Conservation (phyloP, 805 yeast genomes). For the Zygosaccharomyces bailii region DNA sequence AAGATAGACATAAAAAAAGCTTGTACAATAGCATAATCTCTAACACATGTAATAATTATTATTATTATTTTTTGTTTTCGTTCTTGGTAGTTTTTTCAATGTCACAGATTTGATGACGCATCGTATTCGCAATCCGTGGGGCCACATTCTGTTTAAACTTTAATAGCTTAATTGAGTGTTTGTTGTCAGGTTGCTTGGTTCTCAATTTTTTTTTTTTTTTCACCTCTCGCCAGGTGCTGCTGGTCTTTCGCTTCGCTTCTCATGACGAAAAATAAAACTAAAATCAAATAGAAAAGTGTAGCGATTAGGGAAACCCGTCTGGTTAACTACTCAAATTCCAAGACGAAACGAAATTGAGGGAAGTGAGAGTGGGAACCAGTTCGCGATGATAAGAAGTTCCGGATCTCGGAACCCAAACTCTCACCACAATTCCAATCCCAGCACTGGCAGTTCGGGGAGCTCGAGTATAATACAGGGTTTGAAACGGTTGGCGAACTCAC, state of each 20-base stretch:
- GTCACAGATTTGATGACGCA: too few relatives aligned
- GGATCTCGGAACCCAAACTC: conserved; percentile 15
- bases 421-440: conserved; percentile 8
- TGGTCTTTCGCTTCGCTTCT: conserved; percentile 1
- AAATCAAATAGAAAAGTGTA: not conserved
- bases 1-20: not conserved
- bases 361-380: conserved; percentile 3
- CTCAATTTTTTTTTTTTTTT: not conserved
- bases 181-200: too few relatives aligned
- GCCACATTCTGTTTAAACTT: too few relatives aligned
- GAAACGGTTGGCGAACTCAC: conserved; percentile 26
- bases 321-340: not conserved
- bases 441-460: conserved; percentile 20
- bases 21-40: not conserved
- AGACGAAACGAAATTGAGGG: not conserved
- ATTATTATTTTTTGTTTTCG: too few relatives aligned
- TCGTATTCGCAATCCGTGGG: too few relatives aligned
- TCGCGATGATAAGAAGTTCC: conserved; percentile 15
- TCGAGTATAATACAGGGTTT: conserved; percentile 29
- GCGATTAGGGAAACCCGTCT: conserved; percentile 6
- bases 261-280: conserved; percentile 1
- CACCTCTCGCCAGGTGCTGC: conserved; percentile 2
- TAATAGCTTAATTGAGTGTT: too few relatives aligned
- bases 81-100: too few relatives aligned
- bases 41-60: too few relatives aligned